Percentiles rank a stretch among this genome's conserved stretches.
phyloP scores from a whole-genome alignment of 106 monocot genomes.

The Vanilla planifolia region DNA sequence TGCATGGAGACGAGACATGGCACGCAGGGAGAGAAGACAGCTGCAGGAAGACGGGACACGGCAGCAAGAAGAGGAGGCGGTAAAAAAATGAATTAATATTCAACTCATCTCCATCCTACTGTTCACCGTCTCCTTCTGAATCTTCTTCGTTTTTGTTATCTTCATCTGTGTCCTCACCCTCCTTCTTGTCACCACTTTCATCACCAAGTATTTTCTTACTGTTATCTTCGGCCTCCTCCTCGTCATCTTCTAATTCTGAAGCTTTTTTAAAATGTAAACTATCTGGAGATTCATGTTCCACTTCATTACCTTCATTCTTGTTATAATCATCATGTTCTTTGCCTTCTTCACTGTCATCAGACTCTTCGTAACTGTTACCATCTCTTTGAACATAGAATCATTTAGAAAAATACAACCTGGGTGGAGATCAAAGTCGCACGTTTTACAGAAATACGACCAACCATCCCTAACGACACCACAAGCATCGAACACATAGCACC shows the following conservation, averaged over 20 bases:
- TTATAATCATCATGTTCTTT: neutral
- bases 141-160: neutral
- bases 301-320: neutral
- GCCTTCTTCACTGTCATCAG: neutral
- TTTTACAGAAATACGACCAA: constrained; percentile 36
- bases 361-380: constrained; percentile 3
- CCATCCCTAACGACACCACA: constrained; percentile 14
- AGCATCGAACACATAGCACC: constrained; percentile 17
- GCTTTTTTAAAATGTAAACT: no score
- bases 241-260: no score
- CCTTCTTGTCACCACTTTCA: neutral
- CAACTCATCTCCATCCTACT: no score
- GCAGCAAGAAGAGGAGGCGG: no score
- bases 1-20: no score
- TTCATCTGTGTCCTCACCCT: neutral
- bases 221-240: no score
- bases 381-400: neutral
- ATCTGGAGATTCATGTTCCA: no score
- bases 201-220: no score
- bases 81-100: no score
- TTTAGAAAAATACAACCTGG: constrained; percentile 33
- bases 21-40: no score
- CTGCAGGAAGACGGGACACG: no score
- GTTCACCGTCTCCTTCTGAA: neutral
- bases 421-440: constrained; percentile 40